Conservation (phyloP, 2,329 filamentous ascomycete species). For the Ophiostoma tasmaniense region DNA sequence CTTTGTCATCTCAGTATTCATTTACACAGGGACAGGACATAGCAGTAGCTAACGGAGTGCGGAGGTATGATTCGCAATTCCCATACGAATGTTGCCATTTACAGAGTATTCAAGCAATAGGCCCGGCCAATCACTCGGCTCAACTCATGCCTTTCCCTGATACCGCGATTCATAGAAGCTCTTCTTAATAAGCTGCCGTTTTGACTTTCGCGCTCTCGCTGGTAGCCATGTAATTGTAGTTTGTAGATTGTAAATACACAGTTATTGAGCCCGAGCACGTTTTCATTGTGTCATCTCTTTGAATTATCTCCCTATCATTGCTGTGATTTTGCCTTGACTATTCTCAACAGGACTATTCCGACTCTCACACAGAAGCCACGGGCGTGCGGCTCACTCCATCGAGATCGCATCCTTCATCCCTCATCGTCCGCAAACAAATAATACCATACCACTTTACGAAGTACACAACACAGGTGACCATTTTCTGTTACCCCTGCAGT, state of each 20-base stretch:
- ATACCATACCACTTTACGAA: not conserved
- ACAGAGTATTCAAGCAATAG: not conserved
- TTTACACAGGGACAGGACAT: no score
- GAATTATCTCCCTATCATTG: not conserved
- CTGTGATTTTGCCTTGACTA: not conserved
- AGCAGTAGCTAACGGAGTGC: not conserved
- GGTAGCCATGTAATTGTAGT: not conserved
- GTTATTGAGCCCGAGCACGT: not conserved
- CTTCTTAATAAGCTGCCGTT: not conserved
- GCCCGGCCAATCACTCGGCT: not conserved
- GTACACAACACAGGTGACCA: not conserved
- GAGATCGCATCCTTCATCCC: conserved; percentile 1
- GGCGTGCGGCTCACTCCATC: not conserved
- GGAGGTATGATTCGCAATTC: not conserved
- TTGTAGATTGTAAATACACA: not conserved
- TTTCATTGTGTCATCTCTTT: not conserved
- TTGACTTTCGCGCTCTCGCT: not conserved
- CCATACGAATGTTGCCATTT: not conserved
- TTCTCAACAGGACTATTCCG: not conserved
- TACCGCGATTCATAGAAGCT: not conserved
- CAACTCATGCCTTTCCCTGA: not conserved
- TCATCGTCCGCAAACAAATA: not conserved
- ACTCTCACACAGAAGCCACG: not conserved
- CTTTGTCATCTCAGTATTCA: not conserved
- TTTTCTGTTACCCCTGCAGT: not conserved